These are phyloP conservation scores for Hypoxylon crocopeplum DNA, from an alignment of 495 filamentous ascomycete genomes.

Conservation along the genomic window DNA sequence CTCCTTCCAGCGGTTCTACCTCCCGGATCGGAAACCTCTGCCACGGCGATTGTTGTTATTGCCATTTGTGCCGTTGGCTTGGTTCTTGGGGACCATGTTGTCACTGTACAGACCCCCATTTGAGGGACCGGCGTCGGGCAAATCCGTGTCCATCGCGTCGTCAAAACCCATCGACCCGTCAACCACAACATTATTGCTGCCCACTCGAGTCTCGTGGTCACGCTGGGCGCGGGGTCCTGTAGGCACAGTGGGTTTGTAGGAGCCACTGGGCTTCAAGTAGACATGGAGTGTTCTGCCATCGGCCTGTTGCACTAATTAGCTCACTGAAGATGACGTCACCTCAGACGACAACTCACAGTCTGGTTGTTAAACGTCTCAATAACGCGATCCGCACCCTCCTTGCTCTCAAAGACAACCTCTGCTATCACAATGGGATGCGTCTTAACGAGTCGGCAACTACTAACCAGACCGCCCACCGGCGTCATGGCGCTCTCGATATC, in stretches of 20 bases:
- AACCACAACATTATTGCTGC: conserved; percentile 55
- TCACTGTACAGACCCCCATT: conserved; percentile 55
- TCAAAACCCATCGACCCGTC: conserved; percentile 70
- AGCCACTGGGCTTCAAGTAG: conserved; percentile 65
- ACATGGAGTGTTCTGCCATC: conserved; percentile 85
- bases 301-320: conserved; percentile 60
- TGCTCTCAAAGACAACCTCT: conserved; percentile 82
- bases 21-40: conserved; percentile 39
- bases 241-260: conserved; percentile 32
- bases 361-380: conserved; percentile 88
- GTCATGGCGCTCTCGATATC: conserved; percentile 90
- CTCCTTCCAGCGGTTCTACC: conserved; percentile 15
- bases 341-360: conserved; percentile 60
- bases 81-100: conserved; percentile 31
- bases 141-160: conserved; percentile 59
- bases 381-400: conserved; percentile 77
- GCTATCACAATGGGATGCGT: conserved; percentile 80
- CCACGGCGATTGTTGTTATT: conserved; percentile 41
- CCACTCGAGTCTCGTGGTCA: conserved; percentile 49
- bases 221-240: conserved; percentile 44
- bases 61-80: conserved; percentile 18
- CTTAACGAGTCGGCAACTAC: conserved; percentile 73
- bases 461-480: conserved; percentile 71
- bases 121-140: conserved; percentile 16
- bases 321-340: not conserved